Percentiles rank a stretch among this genome's conserved stretches.
Evolutionary conservation across 75 land plant species (phyloP).

Genomic region (Isoetes taiwanensis): DNA sequence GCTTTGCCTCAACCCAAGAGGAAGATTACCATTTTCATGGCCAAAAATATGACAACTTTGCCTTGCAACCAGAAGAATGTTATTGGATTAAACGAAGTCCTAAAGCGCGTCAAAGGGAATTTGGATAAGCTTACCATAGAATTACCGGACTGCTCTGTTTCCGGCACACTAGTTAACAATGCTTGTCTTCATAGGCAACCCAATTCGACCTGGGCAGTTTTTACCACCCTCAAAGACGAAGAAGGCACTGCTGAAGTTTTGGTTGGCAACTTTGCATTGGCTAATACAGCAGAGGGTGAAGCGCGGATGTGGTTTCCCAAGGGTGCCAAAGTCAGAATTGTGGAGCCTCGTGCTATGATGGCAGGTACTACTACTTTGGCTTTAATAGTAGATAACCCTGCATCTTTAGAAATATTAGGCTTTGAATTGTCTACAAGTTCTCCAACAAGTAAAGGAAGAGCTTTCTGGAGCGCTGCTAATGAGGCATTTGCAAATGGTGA

Average conservation of each 20-base stretch:
- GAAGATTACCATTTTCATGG: too few relatives aligned
- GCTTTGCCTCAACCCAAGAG: too few relatives aligned
- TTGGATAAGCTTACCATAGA: too few relatives aligned
- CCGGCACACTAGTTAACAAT: not conserved
- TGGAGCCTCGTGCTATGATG: not conserved
- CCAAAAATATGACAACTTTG: too few relatives aligned
- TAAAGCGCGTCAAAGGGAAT: too few relatives aligned
- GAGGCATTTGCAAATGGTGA: not conserved
- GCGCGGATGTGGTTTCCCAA: slow-evolving; percentile 1
- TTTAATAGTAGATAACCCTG: not conserved
- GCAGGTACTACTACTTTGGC: not conserved
- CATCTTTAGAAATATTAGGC: not conserved
- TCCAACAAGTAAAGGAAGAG: not conserved
- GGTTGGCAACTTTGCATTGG: not conserved
- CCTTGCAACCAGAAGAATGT: too few relatives aligned
- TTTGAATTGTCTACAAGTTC: not conserved
- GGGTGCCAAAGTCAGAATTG: not conserved
- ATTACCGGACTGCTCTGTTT: not conserved
- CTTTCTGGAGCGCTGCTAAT: not conserved
- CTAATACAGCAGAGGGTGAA: not conserved
- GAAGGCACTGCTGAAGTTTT: not conserved
- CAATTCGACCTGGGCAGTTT: not conserved
- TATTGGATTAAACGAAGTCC: too few relatives aligned
- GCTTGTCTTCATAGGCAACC: not conserved
- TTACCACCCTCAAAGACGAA: not conserved